These are phyloP conservation scores for Carex kokanica DNA, from an alignment of 176 grass and related monocot genomes.

Conservation along the genomic window DNA sequence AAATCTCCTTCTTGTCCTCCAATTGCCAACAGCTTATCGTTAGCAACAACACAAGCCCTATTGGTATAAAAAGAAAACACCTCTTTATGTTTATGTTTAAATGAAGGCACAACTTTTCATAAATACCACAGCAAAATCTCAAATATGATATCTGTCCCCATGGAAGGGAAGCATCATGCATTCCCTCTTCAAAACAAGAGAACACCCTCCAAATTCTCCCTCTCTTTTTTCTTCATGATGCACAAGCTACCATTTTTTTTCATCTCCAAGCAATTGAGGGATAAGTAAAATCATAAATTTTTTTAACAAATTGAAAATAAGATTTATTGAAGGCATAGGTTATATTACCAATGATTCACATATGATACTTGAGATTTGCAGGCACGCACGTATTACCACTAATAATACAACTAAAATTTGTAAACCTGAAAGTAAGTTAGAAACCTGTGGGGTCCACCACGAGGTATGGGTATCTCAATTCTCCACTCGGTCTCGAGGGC, in stretches of 20 bases:
- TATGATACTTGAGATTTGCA: background rate
- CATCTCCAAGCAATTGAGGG: background rate
- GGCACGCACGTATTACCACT: background rate
- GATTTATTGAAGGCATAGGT: background rate
- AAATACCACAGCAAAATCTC: constrained; percentile 5
- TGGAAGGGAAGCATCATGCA: background rate
- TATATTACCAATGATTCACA: background rate
- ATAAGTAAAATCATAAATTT: background rate
- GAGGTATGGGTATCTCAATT: constrained; percentile 76
- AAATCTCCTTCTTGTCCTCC: constrained; percentile 99
- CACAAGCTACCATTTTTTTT: background rate
- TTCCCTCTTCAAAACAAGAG: background rate
- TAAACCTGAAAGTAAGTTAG: constrained; percentile 9
- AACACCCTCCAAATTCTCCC: background rate
- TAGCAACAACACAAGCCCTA: constrained; percentile 95
- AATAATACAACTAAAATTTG: background rate
- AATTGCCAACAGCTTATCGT: constrained; percentile 81
- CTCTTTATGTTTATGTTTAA: constrained; percentile 1
- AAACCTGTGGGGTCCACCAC: constrained; percentile 92
- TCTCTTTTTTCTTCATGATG: background rate
- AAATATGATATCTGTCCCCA: background rate
- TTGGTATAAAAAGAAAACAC: constrained; percentile 19
- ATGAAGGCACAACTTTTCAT: background rate
- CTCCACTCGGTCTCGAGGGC: constrained; percentile 82
- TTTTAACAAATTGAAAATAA: background rate